Conservation (phyloP, 371 early-diverging fungal genomes). For the Spraguea lophii region DNA sequence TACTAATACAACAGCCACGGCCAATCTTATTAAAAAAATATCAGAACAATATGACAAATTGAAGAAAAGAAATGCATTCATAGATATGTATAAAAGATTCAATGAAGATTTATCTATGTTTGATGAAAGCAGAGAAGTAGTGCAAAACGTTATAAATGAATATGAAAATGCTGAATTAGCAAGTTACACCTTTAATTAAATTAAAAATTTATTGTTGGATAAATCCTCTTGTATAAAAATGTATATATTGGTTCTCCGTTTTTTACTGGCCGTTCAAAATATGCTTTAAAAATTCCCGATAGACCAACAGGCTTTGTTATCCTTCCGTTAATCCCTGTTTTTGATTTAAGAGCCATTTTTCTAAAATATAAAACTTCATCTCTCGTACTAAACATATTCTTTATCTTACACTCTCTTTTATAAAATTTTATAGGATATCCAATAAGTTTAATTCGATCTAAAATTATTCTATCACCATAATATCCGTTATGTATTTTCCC, state of each 20-base stretch:
- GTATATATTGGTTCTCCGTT: constrained; percentile 35
- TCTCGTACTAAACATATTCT: constrained; percentile 40
- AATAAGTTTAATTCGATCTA: constrained; percentile 24
- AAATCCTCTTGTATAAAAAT: constrained; percentile 41
- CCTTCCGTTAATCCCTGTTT: constrained; percentile 29
- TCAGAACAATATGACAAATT: constrained; percentile 81
- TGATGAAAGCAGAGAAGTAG: constrained; percentile 33
- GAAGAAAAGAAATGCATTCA: constrained; percentile 83
- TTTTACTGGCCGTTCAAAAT: constrained; percentile 39
- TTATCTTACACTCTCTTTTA: constrained; percentile 29
- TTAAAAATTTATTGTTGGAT: no score
- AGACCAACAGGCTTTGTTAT: constrained; percentile 43
- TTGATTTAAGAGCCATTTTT: constrained; percentile 28
- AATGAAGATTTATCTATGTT: constrained; percentile 26
- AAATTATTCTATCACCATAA: constrained; percentile 30
- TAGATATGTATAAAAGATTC: constrained; percentile 70
- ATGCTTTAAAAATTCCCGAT: constrained; percentile 42
- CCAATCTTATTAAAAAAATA: constrained; percentile 68
- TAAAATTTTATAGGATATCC: constrained; percentile 38
- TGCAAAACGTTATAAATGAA: constrained; percentile 32
- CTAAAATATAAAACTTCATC: constrained; percentile 43
- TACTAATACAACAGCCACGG: constrained; percentile 83
- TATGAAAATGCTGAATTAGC: constrained; percentile 25
- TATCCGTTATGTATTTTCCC: constrained; percentile 5
- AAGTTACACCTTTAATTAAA: no score